A percentile compares a stretch with the other conserved stretches of the same genome.
Conservation (phyloP, 371 early-diverging fungal species). For the Actinomucor elegans region DNA sequence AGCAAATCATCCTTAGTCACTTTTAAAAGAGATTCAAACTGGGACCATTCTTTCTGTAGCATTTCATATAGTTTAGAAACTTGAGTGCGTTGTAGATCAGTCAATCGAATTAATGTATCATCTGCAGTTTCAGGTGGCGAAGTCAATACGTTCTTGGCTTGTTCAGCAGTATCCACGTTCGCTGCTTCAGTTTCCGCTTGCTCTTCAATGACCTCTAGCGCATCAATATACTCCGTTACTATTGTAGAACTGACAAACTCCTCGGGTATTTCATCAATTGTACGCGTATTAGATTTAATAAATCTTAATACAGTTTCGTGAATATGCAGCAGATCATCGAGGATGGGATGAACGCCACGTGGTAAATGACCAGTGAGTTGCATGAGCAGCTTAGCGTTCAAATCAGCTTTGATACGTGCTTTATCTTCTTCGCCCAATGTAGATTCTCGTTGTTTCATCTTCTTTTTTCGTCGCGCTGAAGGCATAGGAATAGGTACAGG, state of each 20-base stretch:
- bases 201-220: constrained; percentile 39
- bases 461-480: constrained; percentile 31
- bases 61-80: constrained; percentile 34
- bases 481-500: constrained; percentile 41
- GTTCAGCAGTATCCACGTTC: constrained; percentile 32
- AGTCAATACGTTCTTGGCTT: constrained; percentile 26
- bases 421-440: constrained; percentile 45
- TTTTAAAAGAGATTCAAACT: constrained; percentile 30
- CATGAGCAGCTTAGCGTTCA: constrained; percentile 42
- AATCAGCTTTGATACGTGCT: constrained; percentile 42
- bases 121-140: constrained; percentile 37
- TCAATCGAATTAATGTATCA: constrained; percentile 38
- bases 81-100: constrained; percentile 38
- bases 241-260: constrained; percentile 31
- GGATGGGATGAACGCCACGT: constrained; percentile 40
- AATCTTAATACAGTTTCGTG: constrained; percentile 43
- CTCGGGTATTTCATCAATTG: constrained; percentile 44
- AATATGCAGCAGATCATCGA: constrained; percentile 42
- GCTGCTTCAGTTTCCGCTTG: constrained; percentile 25
- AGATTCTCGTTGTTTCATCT: constrained; percentile 32
- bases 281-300: constrained; percentile 38
- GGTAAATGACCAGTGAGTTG: constrained; percentile 51
- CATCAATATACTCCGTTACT: constrained; percentile 40
- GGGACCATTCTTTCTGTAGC: constrained; percentile 40
- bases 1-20: constrained; percentile 38